Base-by-base conservation (phyloP, 148 eudicot species). In the Polygonum aviculare region DNA sequence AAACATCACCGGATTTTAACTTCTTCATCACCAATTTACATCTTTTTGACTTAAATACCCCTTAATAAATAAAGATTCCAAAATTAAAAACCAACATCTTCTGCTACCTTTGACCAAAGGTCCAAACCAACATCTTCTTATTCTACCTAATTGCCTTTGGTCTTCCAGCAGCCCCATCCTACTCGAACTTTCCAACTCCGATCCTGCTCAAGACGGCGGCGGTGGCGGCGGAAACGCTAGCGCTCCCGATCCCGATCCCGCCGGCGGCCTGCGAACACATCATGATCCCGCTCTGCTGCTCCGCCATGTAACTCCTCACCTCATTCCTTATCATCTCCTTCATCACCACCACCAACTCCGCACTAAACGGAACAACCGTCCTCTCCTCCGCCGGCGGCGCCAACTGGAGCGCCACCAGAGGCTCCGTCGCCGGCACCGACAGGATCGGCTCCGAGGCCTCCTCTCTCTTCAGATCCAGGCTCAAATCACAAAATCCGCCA, bases 241-340 rank as follows among this genome's bases (percentile, higher is more conserved):
- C 69, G 69, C 39, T 62, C 69, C 69, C 33, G 39, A 62, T 71
- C 47, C 74, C 74, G 12, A 26, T 26, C 31, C 31, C 31, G 31
- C 31, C 50, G 74, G 49, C 31, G 12, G 49, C 33, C 26, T 71
- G 47, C 15, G 74, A 71, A 14, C 74, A 71, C 33, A 39, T 71
- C 74, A 40, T 45, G 6, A 7, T 31, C 15, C 74, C 50, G 12
- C 26, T 73, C 59, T 74, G 33, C 12, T 26, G 38, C 76, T 48
- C 62, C 60, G 44, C 57, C 62, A 74, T 51, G 63, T 74, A 74
- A 74, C 18, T 74, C 22, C 63, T 74, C 15, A 74, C 76, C 9
- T 74, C 76, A n/a, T 18, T 51, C 41, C 39, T 74, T n/a, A 74
- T 74, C 57, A 74, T 74, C 5, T 50, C 76, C 18, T 74, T 48